Evolutionary conservation across 2,329 filamentous ascomycete species (phyloP), one percentile per base, ranked within the genome.

Genomic region (Diaporthe vexans): DNA sequence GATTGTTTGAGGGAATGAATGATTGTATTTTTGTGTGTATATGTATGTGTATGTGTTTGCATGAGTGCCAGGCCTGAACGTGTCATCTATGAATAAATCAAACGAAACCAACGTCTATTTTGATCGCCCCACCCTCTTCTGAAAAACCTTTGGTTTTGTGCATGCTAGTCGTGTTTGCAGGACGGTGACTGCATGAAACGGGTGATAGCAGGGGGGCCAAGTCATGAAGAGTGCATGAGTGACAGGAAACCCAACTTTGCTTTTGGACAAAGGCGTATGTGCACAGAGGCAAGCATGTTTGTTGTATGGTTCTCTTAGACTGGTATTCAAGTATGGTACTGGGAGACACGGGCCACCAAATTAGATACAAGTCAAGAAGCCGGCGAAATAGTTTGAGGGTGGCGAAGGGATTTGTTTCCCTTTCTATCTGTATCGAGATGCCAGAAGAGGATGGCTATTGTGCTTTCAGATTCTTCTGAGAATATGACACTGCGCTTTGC

Each of bases 21-120:
- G 19, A n/a, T 11, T 29, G 61, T 40, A 15, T 46, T 21, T 63
- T 1, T 65, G 17, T 65, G 26, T 48, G 2, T n/a, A 15, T 35
- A 6, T 65, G 17, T 65, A 17, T 48, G 9, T 33, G 19, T 35
- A 11, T n/a, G 21, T 51, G 46, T 51, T 24, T 35, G 63, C 63
- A 40, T 68, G 33, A 68, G 33, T 54, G 35, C 54, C 48, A 15
- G 21, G 46, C 29, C 35, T 24, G 63, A 54, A 68, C n/a, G 37
- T 68, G 48, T 54, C 33, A 54, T 40, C 63, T 67, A 67, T 67
- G 43, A 51, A 67, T 67, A 52, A 51, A 51, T 52, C 24, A 67
- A 67, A 67, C 61, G 61, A 67, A 67, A 67, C 43, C 26, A 48
- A 51, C 43, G 26, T 35, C 61, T 67, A n/a, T 51, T 67, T 67